Conservation (phyloP, 495 filamentous ascomycete genomes). For the Entonaema liquescens region DNA sequence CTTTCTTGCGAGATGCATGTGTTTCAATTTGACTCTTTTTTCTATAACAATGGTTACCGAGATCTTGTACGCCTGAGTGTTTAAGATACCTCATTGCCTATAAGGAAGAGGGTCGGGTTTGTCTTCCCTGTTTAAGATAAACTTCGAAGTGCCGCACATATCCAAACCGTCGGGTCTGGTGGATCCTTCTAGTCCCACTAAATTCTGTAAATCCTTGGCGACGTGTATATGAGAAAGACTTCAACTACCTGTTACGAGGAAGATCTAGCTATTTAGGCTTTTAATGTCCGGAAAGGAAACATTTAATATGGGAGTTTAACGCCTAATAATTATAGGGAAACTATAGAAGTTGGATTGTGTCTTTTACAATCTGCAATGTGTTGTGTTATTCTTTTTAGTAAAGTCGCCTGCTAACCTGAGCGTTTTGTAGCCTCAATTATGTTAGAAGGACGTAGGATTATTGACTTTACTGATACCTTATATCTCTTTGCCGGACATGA, state of each 20-base stretch:
- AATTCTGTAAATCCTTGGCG: slow-evolving; percentile 14
- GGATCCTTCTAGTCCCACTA: slow-evolving; percentile 21
- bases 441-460: not conserved
- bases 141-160: slow-evolving; percentile 12
- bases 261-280: not conserved
- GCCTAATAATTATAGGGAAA: not conserved
- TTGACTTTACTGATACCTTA: not conserved
- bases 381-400: not conserved
- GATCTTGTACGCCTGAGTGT: not conserved
- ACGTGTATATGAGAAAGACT: not conserved
- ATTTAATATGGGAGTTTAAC: not conserved
- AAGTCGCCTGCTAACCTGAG: too few relatives aligned
- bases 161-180: slow-evolving; percentile 37
- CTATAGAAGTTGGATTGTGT: not conserved
- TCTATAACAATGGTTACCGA: too few relatives aligned
- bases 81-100: not conserved
- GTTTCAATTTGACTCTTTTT: too few relatives aligned
- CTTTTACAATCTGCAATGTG: not conserved
- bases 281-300: not conserved
- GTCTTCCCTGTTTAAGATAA: slow-evolving; percentile 22
- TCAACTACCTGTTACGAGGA: not conserved
- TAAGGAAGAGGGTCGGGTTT: not conserved
- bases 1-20: too few relatives aligned
- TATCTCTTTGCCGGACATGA: not conserved
- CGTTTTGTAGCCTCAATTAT: too few relatives aligned